Conservation (phyloP, 495 filamentous ascomycete genomes). For the Copromyces sp. region DNA sequence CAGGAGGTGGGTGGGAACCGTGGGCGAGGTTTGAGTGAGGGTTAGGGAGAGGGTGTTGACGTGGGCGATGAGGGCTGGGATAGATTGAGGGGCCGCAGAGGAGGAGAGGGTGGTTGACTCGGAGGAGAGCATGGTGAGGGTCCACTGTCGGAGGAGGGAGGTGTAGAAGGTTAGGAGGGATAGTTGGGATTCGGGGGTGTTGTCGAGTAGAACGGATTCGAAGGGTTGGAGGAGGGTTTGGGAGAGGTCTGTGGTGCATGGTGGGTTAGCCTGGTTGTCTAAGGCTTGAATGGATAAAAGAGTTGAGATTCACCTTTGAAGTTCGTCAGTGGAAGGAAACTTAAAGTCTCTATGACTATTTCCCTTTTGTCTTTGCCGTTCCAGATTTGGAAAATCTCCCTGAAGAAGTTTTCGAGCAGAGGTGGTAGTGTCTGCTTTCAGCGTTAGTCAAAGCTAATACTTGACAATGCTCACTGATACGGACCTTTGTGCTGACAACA, state of each 20-base stretch:
- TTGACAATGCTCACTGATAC: background rate
- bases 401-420: conserved; percentile 52
- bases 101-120: conserved; percentile 8
- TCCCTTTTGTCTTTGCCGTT: conserved; percentile 50
- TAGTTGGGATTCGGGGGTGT: conserved; percentile 37
- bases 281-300: background rate
- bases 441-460: background rate
- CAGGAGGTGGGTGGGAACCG: conserved; percentile 29
- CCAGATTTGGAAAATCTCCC: conserved; percentile 54
- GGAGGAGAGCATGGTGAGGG: conserved; percentile 29
- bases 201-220: conserved; percentile 48
- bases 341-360: conserved; percentile 54
- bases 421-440: conserved; percentile 47
- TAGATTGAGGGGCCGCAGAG: conserved; percentile 14
- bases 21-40: conserved; percentile 40
- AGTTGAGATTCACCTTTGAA: conserved; percentile 39
- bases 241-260: conserved; percentile 46
- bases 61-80: conserved; percentile 44
- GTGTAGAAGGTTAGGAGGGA: conserved; percentile 62
- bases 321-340: conserved; percentile 48
- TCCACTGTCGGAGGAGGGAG: conserved; percentile 60
- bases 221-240: conserved; percentile 41
- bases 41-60: conserved; percentile 54
- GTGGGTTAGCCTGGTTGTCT: background rate
- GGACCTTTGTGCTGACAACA: conserved; percentile 54